Evolutionary conservation across 164 flowering plant genomes (phyloP), one percentile per base, ranked within the genome.

Genomic region (Vitis rotundifolia): DNA sequence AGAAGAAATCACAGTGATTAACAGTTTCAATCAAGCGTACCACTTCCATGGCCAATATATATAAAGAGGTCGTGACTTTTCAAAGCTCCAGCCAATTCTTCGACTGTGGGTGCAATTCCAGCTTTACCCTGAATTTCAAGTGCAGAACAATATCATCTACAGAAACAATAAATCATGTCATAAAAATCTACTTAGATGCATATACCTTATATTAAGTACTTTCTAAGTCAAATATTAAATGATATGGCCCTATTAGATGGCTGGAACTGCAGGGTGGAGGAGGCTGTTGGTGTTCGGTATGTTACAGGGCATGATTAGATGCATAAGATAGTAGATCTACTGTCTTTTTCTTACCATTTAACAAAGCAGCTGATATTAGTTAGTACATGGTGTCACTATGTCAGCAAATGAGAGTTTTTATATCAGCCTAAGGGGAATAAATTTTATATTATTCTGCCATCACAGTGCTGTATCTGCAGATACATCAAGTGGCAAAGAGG

Each of bases 31-130:
- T 16, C 56, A 66, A 61, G 52, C 88, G 26, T 90, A 96, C 99
- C 99, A 78, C 97, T 90, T 78, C 98, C 99, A 85, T 96, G 99
- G 48, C 99, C 99, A 48, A 93, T 81, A 78, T 96, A 96, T 63
- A 93, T 74, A 69, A 89, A 96, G 56, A 96, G 91, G 69, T 96
- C 97, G 72, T 88, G 98, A 69, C 58, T 82, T 78, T 85, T 79
- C 76, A 96, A 83, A 44, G 93, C 97, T 49, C 49, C 66, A 53
- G 82, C 68, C 81, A 93, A 73, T 72, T 96, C 97, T 76, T 88
- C 88, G 55, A 80, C 66, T 52, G 92, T 74, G 13, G 99, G 99
- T 56, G 82, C 85, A 53, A 68, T 74, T 75, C 97, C 98, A 72
- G 90, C 90, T 69, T 73, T 93, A 53, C 99, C 99, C 98, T 92